Percentiles rank a stretch among this genome's conserved stretches.
Evolutionary conservation across 257 asterid species (phyloP).

Genomic region (Paraleonurus japonicus): DNA sequence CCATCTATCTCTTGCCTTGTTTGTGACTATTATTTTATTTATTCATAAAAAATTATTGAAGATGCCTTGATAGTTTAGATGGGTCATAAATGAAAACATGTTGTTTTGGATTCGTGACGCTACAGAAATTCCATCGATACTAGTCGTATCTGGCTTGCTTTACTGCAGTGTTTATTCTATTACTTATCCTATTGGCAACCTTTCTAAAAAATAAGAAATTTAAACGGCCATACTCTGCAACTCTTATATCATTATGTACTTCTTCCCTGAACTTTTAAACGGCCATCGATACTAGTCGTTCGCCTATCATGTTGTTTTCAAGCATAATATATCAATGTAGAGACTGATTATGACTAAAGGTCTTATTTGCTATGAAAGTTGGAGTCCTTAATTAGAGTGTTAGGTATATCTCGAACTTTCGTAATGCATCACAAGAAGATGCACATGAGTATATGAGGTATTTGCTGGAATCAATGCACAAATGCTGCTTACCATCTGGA

Average conservation of each 20-base stretch:
- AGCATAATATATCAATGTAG: neutral
- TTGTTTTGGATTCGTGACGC: slow-evolving; percentile 10
- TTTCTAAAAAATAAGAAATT: neutral
- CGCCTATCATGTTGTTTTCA: neutral
- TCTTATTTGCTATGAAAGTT: slow-evolving; percentile 15
- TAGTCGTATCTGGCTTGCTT: neutral
- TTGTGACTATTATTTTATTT: neutral
- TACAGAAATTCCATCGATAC: neutral
- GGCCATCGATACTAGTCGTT: no score
- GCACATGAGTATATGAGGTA: slow-evolving; percentile 99
- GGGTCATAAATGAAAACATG: neutral
- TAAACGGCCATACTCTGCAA: neutral
- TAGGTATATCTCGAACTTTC: slow-evolving; percentile 93
- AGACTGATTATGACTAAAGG: neutral
- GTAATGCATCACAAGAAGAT: slow-evolving; percentile 94
- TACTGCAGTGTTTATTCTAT: neutral
- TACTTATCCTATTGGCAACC: neutral
- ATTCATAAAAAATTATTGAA: neutral
- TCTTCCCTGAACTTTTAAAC: neutral
- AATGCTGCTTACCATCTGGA: slow-evolving; percentile 95
- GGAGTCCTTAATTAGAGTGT: slow-evolving; percentile 44
- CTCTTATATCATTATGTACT: neutral
- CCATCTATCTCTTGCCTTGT: neutral
- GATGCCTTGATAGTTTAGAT: neutral
- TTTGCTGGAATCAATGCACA: slow-evolving; percentile 95